phyloP scores from a whole-genome alignment of 75 land plant species.

The Azolla pinnata region DNA sequence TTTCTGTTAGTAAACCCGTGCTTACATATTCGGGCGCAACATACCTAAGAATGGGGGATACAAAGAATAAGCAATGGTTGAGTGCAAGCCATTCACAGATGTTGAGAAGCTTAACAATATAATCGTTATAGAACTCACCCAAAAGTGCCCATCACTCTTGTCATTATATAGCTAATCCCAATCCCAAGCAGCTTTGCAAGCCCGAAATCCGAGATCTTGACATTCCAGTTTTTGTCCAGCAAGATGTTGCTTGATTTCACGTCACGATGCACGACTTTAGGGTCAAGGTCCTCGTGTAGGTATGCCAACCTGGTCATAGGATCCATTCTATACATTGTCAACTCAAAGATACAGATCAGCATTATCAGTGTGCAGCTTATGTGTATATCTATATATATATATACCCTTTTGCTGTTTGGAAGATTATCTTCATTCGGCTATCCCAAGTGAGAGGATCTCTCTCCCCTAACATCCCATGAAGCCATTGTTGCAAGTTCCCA shows the following conservation, averaged over 20 bases:
- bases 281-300: constrained; percentile 83
- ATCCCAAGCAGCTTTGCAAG: constrained; percentile 70
- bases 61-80: too few relatives aligned
- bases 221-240: constrained; percentile 65
- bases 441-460: constrained; percentile 74
- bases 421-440: constrained; percentile 69
- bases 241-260: constrained; percentile 81
- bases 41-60: too few relatives aligned
- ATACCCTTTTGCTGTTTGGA: constrained; percentile 89
- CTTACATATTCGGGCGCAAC: constrained; percentile 78
- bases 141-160: constrained; percentile 86
- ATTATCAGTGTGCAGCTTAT: too few relatives aligned
- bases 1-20: constrained; percentile 58
- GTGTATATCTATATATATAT: too few relatives aligned
- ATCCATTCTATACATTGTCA: too few relatives aligned
- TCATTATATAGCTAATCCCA: constrained; percentile 60
- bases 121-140: constrained; percentile 30
- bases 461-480: constrained; percentile 82
- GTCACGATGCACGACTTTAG: constrained; percentile 92
- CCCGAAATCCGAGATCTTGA: constrained; percentile 87
- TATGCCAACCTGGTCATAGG: constrained; percentile 79
- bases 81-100: neutral
- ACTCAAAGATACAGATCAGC: too few relatives aligned
- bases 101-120: neutral
- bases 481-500: constrained; percentile 95